phyloP scores from a whole-genome alignment of 2,329 filamentous ascomycete species.

The Aspergillus floridensis region DNA sequence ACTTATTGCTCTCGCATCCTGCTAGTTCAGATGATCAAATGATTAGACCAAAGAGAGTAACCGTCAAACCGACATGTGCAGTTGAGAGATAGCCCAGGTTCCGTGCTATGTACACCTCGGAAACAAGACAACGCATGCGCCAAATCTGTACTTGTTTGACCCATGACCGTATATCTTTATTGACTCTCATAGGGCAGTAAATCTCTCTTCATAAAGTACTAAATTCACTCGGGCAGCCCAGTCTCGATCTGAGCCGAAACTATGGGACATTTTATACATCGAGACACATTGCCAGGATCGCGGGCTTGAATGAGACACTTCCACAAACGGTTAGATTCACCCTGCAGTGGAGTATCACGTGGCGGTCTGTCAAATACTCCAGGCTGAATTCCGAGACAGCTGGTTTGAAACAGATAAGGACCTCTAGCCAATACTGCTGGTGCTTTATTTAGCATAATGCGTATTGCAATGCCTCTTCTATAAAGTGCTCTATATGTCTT shows the following conservation, averaged over 20 bases:
- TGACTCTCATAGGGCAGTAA: no score
- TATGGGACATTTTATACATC: no score
- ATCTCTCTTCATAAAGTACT: no score
- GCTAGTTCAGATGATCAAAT: no score
- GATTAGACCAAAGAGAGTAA: no score
- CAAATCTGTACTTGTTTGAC: no score
- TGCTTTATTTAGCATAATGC: not conserved
- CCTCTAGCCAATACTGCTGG: not conserved
- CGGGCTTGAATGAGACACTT: not conserved
- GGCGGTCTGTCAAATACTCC: not conserved
- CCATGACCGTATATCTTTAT: not conserved
- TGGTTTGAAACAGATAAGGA: not conserved
- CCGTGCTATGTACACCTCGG: not conserved
- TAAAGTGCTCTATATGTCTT: not conserved
- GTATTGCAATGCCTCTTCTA: not conserved
- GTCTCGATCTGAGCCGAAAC: not conserved
- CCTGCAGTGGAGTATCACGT: constrained; percentile 8
- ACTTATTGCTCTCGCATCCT: no score
- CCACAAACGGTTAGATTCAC: constrained; percentile 11
- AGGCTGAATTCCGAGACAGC: constrained; percentile 12
- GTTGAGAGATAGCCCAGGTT: not conserved
- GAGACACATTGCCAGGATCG: no score
- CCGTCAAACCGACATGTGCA: no score
- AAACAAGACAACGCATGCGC: not conserved
- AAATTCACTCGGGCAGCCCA: no score